Evolutionary conservation across 306 rosid species (phyloP).

Genomic region (Inga oerstediana): DNA sequence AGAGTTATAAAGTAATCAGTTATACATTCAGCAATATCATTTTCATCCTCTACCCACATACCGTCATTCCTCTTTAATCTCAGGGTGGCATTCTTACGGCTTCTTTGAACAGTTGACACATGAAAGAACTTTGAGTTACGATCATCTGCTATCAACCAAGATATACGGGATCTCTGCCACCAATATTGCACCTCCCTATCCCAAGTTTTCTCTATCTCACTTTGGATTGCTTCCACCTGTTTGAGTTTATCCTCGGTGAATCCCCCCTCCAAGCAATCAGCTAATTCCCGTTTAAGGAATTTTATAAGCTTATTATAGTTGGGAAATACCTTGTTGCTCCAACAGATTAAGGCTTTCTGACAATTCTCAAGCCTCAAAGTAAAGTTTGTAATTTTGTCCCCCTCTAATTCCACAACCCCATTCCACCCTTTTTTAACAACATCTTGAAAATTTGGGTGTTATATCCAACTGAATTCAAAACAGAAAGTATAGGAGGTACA

Average conservation of each 20-base stretch:
- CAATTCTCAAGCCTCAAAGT: too few relatives aligned
- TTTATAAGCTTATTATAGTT: too few relatives aligned
- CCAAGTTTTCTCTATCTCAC: not conserved
- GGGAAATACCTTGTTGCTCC: too few relatives aligned
- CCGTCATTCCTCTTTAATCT: not conserved
- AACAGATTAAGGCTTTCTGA: too few relatives aligned
- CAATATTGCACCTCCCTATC: not conserved
- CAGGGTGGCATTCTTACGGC: not conserved
- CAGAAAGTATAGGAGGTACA: too few relatives aligned
- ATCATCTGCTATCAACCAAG: not conserved
- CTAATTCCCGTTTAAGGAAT: too few relatives aligned
- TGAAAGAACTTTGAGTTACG: not conserved
- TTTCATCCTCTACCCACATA: not conserved
- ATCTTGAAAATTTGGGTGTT: not conserved
- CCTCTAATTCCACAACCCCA: fast-evolving
- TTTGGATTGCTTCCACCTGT: too few relatives aligned
- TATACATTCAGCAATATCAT: not conserved
- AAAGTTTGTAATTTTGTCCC: too few relatives aligned
- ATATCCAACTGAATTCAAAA: not conserved
- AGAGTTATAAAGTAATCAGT: not conserved
- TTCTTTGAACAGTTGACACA: not conserved
- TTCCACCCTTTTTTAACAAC: not conserved
- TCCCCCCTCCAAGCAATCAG: too few relatives aligned
- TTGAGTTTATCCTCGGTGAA: too few relatives aligned
- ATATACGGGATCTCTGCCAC: not conserved